phyloP scores from a whole-genome alignment of 768 basidiomycete species.

The Cubamyces sp. region DNA sequence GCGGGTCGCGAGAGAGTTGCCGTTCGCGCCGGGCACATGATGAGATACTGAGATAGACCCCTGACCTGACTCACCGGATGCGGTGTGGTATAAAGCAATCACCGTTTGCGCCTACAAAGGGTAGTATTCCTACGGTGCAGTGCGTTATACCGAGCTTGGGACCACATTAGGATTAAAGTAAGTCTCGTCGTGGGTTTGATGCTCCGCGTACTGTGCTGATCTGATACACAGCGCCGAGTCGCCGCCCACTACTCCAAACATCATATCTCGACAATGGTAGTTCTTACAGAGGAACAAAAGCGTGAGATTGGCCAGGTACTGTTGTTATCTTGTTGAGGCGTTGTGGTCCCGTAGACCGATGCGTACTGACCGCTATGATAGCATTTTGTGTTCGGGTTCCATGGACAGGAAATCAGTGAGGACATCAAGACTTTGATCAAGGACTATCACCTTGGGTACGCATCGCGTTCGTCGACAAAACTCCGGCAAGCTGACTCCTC shows the following conservation, averaged over 20 bases:
- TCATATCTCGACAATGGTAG: constrained; percentile 8
- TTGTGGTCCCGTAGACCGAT: background rate
- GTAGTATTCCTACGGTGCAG: too few species aligned
- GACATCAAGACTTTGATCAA: constrained; percentile 59
- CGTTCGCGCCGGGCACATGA: constrained; percentile 13
- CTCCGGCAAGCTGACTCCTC: background rate
- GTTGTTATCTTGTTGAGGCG: background rate
- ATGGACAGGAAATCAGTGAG: constrained; percentile 54
- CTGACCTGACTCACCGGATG: background rate
- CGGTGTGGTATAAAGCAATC: background rate
- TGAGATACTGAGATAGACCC: background rate
- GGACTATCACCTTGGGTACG: constrained; percentile 63
- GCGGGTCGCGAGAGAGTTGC: constrained; percentile 2
- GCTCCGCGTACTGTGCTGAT: too few species aligned
- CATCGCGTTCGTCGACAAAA: background rate
- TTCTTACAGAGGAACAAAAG: constrained; percentile 28
- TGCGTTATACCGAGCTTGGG: too few species aligned
- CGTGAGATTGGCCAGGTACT: constrained; percentile 37
- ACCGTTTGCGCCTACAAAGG: background rate
- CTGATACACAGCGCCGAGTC: too few species aligned
- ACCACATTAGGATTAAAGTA: too few species aligned
- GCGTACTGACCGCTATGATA: constrained; percentile 28
- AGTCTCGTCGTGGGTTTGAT: too few species aligned
- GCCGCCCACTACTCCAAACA: background rate
- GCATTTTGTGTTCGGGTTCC: constrained; percentile 78